A percentile compares a stretch with the other conserved stretches of the same genome.
These are phyloP conservation scores for Posidonia australis DNA, from an alignment of 106 monocot species.

Conservation along the genomic window DNA sequence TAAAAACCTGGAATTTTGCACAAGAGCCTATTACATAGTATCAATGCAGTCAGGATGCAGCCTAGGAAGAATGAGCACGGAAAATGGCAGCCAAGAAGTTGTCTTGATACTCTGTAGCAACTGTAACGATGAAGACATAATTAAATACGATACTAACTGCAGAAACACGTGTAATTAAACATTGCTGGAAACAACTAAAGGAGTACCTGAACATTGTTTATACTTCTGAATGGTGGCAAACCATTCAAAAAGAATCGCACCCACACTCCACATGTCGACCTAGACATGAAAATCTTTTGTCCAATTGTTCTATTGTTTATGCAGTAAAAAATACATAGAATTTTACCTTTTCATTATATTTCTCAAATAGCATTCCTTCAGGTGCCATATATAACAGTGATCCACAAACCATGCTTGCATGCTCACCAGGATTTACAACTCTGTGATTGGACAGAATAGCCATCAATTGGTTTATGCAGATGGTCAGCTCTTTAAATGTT, in stretches of 20 bases:
- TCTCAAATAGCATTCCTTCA: constrained; percentile 58
- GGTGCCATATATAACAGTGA: constrained; percentile 56
- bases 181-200: too few species aligned
- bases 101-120: constrained; percentile 34
- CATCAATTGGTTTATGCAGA: too few species aligned
- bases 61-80: constrained; percentile 18
- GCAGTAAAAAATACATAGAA: background rate
- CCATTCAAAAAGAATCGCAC: constrained; percentile 61
- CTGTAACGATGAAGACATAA: constrained; percentile 12
- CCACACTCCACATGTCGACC: constrained; percentile 65
- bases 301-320: background rate
- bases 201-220: constrained; percentile 52
- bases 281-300: constrained; percentile 3
- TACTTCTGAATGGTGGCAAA: constrained; percentile 39
- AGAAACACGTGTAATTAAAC: background rate
- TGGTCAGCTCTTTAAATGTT: background rate
- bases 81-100: constrained; percentile 40
- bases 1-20: constrained; percentile 39
- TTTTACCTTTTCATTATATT: constrained; percentile 47
- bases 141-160: background rate
- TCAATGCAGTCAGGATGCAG: constrained; percentile 46
- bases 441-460: constrained; percentile 16
- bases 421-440: constrained; percentile 47
- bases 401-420: constrained; percentile 37
- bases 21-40: constrained; percentile 34